phyloP scores from a whole-genome alignment of 208 protist genomes.

The Crithidia expoeki region DNA sequence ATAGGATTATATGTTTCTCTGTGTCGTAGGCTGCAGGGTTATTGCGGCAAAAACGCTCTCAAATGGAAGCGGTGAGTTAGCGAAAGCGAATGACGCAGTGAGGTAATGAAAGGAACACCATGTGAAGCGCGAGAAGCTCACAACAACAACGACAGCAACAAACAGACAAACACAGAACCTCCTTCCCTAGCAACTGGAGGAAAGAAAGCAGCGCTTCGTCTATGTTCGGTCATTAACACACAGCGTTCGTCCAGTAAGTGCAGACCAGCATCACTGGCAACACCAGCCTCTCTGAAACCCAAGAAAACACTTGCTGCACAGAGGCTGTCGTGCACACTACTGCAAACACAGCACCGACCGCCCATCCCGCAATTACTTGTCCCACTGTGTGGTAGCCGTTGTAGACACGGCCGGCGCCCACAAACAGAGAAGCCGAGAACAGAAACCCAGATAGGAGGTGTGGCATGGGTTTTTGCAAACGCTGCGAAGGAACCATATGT shows the following conservation, averaged over 20 bases:
- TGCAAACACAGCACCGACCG: slow-evolving; percentile 45
- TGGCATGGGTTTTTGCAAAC: slow-evolving; percentile 3
- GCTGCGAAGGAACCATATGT: not conserved
- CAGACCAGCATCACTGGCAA: slow-evolving; percentile 64
- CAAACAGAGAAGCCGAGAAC: slow-evolving; percentile 38
- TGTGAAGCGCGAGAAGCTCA: too few relatives aligned
- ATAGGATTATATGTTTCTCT: too few relatives aligned
- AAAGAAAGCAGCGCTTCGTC: slow-evolving; percentile 1
- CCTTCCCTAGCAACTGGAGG: too few relatives aligned
- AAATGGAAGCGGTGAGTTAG: too few relatives aligned
- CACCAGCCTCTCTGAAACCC: slow-evolving; percentile 27
- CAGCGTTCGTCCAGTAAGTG: slow-evolving; percentile 56
- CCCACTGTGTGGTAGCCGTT: slow-evolving; percentile 72
- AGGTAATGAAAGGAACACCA: too few relatives aligned
- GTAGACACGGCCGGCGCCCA: slow-evolving; percentile 69
- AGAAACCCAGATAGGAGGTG: slow-evolving; percentile 31
- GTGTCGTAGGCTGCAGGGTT: too few relatives aligned
- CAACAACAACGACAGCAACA: too few relatives aligned
- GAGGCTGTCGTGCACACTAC: slow-evolving; percentile 34
- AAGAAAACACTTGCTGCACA: slow-evolving; percentile 37
- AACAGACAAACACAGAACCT: not conserved
- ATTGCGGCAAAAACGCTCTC: too few relatives aligned
- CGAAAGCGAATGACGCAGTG: too few relatives aligned
- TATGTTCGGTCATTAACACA: slow-evolving; percentile 16
- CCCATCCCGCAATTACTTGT: slow-evolving; percentile 62